Base-by-base conservation (phyloP, 2,329 filamentous ascomycete genomes). In the Sordariomycetes sp. region DNA sequence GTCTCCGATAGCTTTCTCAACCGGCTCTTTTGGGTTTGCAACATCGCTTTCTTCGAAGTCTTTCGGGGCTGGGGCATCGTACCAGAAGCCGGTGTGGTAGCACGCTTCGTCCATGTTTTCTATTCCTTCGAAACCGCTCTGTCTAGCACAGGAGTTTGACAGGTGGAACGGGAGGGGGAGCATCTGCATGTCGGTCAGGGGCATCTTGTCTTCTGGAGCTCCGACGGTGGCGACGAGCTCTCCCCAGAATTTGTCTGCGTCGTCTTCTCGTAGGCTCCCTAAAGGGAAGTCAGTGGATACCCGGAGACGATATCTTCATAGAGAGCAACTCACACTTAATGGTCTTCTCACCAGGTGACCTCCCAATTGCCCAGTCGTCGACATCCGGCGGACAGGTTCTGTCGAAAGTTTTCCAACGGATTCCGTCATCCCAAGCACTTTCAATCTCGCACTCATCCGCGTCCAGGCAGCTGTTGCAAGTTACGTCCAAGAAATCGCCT, bases 161-260 rank as follows among this genome's bases (percentile, higher is more conserved):
- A n/a, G n/a, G n/a, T n/a, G n/a, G n/a, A n/a, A n/a, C n/a, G n/a
- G n/a, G n/a, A n/a, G n/a, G n/a, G n/a, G n/a, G n/a, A n/a, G n/a
- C n/a, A n/a, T n/a, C n/a, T n/a, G n/a, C n/a, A n/a, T 48, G 47
- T 20, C 41, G 42, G 33, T 48, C 42, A 24, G 34, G 35, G 3
- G 45, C 39, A 7, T 44, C 30, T 44, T 35, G 18, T 38, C 19
- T 33, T 48, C 38, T 21, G 38, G 21, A 16, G 47, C 19, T 27
- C 35, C 34, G 7, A 31, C 44, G 9, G 37, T 44, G 17, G 29
- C 24, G 12, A 43, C 44, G 16, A 37, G 21, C n/a, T n/a, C n/a
- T n/a, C n/a, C n/a, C n/a, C n/a, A n/a, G n/a, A n/a, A n/a, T n/a
- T n/a, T n/a, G n/a, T n/a, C n/a, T n/a, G n/a, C n/a, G n/a, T n/a